phyloP scores from a whole-genome alignment of 108 stramenopile genomes.

The Conticribra weissflogii region DNA sequence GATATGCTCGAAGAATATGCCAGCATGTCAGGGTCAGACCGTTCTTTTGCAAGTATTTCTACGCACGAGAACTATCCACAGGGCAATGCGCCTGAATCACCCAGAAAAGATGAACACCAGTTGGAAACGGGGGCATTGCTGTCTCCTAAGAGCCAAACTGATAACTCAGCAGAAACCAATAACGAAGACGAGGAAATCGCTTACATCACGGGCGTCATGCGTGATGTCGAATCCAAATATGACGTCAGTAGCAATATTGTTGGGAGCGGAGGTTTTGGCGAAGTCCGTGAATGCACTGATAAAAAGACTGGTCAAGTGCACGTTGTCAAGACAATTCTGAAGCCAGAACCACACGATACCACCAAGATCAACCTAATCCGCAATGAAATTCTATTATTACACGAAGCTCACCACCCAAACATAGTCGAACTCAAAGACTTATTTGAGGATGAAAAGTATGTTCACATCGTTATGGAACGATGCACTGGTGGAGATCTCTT shows the following conservation, averaged over 20 bases:
- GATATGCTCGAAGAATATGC: constrained; percentile 30
- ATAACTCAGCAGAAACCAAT: constrained; percentile 4
- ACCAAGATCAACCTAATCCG: constrained; percentile 36
- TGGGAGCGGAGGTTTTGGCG: constrained; percentile 43
- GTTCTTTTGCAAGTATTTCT: neutral
- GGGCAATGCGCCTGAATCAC: constrained; percentile 12
- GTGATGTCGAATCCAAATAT: constrained; percentile 34
- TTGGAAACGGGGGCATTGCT: neutral
- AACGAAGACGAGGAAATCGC: constrained; percentile 27
- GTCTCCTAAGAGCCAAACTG: neutral
- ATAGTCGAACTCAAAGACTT: constrained; percentile 70
- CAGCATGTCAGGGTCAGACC: neutral
- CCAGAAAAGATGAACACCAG: neutral
- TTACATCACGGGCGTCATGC: constrained; percentile 37
- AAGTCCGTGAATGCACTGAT: constrained; percentile 34
- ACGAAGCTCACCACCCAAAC: constrained; percentile 60
- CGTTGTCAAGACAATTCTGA: constrained; percentile 42
- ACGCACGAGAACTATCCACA: neutral
- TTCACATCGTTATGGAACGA: constrained; percentile 76
- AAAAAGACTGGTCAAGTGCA: constrained; percentile 20
- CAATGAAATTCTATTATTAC: constrained; percentile 45
- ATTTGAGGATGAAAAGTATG: constrained; percentile 57
- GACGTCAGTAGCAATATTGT: constrained; percentile 35
- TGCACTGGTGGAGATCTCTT: constrained; percentile 47
- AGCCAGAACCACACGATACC: constrained; percentile 24